Percentiles rank a stretch among this genome's conserved stretches.
Evolutionary conservation across 495 filamentous ascomycete species (phyloP).

Genomic region (Penicillium goetzii): DNA sequence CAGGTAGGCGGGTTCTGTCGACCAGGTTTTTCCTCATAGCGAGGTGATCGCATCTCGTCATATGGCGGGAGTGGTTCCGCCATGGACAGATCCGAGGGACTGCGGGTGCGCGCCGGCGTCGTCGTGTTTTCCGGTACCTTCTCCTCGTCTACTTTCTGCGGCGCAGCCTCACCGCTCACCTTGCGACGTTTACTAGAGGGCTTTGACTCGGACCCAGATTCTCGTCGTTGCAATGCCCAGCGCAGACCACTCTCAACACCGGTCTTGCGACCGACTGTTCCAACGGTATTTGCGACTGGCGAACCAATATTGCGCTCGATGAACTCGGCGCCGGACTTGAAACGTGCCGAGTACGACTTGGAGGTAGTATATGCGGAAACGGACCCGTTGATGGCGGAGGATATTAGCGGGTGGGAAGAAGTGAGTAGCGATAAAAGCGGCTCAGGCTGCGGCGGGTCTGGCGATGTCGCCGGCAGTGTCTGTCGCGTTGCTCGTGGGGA

Average conservation of each 20-base stretch:
- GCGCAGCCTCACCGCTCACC: slow-evolving; percentile 47
- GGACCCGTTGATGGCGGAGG: slow-evolving; percentile 78
- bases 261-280: slow-evolving; percentile 76
- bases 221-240: slow-evolving; percentile 66
- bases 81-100: slow-evolving; percentile 53
- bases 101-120: slow-evolving; percentile 31
- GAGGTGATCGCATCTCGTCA: slow-evolving; percentile 72
- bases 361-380: slow-evolving; percentile 78
- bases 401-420: slow-evolving; percentile 75
- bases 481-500: slow-evolving; percentile 39
- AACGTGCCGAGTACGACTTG: slow-evolving; percentile 84
- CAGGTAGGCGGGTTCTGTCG: slow-evolving; percentile 56
- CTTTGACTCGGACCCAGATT: slow-evolving; percentile 44
- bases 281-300: slow-evolving; percentile 80
- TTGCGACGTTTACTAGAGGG: slow-evolving; percentile 66
- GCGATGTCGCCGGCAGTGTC: slow-evolving; percentile 24
- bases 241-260: slow-evolving; percentile 82
- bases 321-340: slow-evolving; percentile 82
- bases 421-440: slow-evolving; percentile 81
- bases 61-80: slow-evolving; percentile 78
- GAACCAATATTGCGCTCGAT: slow-evolving; percentile 81
- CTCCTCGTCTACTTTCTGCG: slow-evolving; percentile 46
- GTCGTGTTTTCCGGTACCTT: slow-evolving; percentile 27
- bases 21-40: slow-evolving; percentile 57
- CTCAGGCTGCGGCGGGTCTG: slow-evolving; percentile 54